Evolutionary conservation across 371 early-diverging fungal genomes (phyloP), one percentile per base, ranked within the genome.

Genomic region (Coemansia sp.): DNA sequence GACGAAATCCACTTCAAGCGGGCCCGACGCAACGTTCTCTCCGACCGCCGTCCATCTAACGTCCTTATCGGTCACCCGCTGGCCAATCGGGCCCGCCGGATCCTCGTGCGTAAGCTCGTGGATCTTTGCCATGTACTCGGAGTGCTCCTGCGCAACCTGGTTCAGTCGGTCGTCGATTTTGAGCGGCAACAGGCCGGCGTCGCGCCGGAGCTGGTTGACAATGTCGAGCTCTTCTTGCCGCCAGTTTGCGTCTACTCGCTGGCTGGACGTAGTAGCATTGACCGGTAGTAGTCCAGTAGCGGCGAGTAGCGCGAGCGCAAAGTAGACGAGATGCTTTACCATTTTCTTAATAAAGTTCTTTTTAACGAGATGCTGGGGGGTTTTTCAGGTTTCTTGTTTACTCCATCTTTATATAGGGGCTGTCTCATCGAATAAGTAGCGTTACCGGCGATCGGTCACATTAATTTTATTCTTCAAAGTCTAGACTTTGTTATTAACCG

Each of bases 11-110:
- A 66, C 57, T 2, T 65, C 59, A 34, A 49, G 36, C 57, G 60
- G 62, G 11, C 82, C 82, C 13, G 59, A 60, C 13, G 80, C 82
- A n/a, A 82, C 71, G 55, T 81, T 81, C 55, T 81, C 82, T 9
- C 69, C 72, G 3, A 58, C 65, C 31, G 34, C 54, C 7, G 35
- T 49, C 78, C 79, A 82, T 32, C 41, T n/a, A n/a, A 76, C 59
- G 26, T 70, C 70, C 2, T 14, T 36, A 2, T 16, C 54, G 32
- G 62, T 47, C 30, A 80, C 55, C 7, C 82, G 80, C 13, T 49
- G 31, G 14, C 76, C 79, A 1, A 81, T 32, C 2, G 60, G 43
- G 13, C 82, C 82, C 2, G 48, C 63, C 31, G 79, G 59, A 43
- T 81, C 57, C 34, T 42, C 40, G 63, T 81, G 82, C 10, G 82